Evolutionary conservation across 306 rosid genomes (phyloP).

Genomic region (Glycyrrhiza uralensis): DNA sequence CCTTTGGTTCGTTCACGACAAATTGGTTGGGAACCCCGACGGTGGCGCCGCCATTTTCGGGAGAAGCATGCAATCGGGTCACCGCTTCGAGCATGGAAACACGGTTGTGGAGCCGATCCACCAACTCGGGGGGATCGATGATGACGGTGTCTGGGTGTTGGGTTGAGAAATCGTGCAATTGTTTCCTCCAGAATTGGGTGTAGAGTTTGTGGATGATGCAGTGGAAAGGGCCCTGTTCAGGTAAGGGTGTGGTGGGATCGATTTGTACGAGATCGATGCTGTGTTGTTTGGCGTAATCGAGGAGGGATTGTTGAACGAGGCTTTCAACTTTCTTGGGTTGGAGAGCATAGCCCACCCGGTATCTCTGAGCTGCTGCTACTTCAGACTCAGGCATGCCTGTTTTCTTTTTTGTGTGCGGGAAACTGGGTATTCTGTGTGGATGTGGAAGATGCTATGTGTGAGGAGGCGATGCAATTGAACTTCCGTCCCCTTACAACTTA

Average conservation of each 20-base stretch:
- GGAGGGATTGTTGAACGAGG: conserved; percentile 24
- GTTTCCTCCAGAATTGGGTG: conserved; percentile 24
- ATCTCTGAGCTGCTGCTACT: not conserved
- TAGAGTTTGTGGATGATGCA: conserved; percentile 42
- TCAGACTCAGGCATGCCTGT: conserved; percentile 15
- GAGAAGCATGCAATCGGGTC: not conserved
- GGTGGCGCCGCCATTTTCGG: not conserved
- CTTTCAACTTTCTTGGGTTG: conserved; percentile 30
- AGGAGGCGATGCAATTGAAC: not conserved
- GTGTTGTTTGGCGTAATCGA: conserved; percentile 18
- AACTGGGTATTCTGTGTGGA: too few species aligned
- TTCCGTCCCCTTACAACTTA: too few species aligned
- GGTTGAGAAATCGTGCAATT: conserved; percentile 20
- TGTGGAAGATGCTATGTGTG: not conserved
- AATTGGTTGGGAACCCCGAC: conserved; percentile 32
- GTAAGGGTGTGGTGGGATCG: conserved; percentile 23
- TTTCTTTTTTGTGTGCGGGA: not conserved
- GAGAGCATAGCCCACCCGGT: conserved; percentile 38
- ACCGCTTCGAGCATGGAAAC: conserved; percentile 35
- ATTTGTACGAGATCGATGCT: conserved; percentile 29
- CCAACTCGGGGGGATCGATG: conserved; percentile 35
- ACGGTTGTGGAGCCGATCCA: conserved; percentile 28
- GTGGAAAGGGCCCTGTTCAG: conserved; percentile 35
- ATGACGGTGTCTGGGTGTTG: conserved; percentile 16
- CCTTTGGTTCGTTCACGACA: not conserved